Percentiles rank a stretch among this genome's conserved stretches.
phyloP scores from a whole-genome alignment of 1,284 basidiomycete genomes.

The Melampsora larici-populina region DNA sequence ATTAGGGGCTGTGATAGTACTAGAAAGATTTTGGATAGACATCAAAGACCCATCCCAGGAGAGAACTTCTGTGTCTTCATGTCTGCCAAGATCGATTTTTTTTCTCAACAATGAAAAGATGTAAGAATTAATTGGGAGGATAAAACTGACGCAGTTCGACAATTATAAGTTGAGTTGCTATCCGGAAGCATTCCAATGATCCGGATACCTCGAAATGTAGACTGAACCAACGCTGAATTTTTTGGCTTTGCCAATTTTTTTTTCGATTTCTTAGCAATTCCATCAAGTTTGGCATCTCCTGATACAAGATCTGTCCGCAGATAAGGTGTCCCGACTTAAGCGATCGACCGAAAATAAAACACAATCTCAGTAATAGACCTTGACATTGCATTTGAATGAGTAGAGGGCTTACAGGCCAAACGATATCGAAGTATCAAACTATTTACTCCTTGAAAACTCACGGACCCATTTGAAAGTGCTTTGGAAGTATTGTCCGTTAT shows the following conservation, averaged over 20 bases:
- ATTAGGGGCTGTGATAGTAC: background rate
- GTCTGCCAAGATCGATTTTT: background rate
- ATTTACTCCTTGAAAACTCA: background rate
- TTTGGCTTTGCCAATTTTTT: background rate
- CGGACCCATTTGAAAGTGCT: background rate
- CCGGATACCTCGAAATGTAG: conserved; percentile 11
- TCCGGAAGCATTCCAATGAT: conserved; percentile 27
- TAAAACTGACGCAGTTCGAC: conserved; percentile 20
- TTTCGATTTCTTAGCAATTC: background rate
- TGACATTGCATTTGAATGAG: background rate
- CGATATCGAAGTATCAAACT: conserved; percentile 16
- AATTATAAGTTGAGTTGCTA: conserved; percentile 23
- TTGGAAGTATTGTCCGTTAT: conserved; percentile 18
- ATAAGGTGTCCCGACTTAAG: conserved; percentile 20
- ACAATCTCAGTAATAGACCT: background rate
- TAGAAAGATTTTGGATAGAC: background rate
- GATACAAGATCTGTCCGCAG: conserved; percentile 19
- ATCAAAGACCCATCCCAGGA: conserved; percentile 15
- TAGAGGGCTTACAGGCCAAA: conserved; percentile 15
- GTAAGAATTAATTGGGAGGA: background rate
- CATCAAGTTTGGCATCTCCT: conserved; percentile 14
- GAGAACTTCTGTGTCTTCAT: conserved; percentile 1
- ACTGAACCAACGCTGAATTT: conserved; percentile 10
- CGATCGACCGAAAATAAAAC: background rate
- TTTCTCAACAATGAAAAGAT: background rate